Evolutionary conservation across 352 stramenopile species (phyloP).

Genomic region (Thraustotheca clavata): DNA sequence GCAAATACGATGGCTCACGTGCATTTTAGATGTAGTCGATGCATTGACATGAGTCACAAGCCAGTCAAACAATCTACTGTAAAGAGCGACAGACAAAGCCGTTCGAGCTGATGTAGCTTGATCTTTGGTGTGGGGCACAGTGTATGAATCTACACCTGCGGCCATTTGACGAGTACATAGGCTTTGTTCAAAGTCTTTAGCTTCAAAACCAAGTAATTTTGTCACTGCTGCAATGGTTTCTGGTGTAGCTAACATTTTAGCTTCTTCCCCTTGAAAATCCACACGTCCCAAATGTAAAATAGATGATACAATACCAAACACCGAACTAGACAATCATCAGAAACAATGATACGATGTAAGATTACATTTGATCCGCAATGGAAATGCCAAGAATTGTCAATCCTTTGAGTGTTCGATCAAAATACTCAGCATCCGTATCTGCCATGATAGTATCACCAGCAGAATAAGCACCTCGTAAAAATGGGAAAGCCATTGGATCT

Average conservation of each 20-base stretch:
- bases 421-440: slow-evolving; percentile 55
- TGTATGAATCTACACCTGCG: slow-evolving; percentile 67
- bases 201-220: slow-evolving; percentile 55
- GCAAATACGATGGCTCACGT: slow-evolving; percentile 21
- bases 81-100: slow-evolving; percentile 77
- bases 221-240: slow-evolving; percentile 40
- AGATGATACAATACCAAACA: slow-evolving; percentile 51
- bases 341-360: slow-evolving; percentile 28
- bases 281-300: slow-evolving; percentile 77
- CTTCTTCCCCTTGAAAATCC: slow-evolving; percentile 48
- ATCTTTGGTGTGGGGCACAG: slow-evolving; percentile 67
- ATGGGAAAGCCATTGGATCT: slow-evolving; percentile 72
- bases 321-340: background rate
- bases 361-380: slow-evolving; percentile 59
- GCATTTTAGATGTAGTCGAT: slow-evolving; percentile 35
- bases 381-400: slow-evolving; percentile 68
- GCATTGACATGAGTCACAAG: slow-evolving; percentile 86
- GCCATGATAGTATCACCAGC: slow-evolving; percentile 27
- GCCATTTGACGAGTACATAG: slow-evolving; percentile 77
- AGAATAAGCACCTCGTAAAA: slow-evolving; percentile 31
- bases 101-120: slow-evolving; percentile 72
- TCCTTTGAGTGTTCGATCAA: slow-evolving; percentile 61
- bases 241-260: slow-evolving; percentile 30
- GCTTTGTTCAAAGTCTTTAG: slow-evolving; percentile 53
- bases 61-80: slow-evolving; percentile 95